Percentiles rank a stretch among this genome's conserved stretches.
These are phyloP conservation scores for Trametes cinnabarina DNA, from an alignment of 768 basidiomycete species.

Conservation along the genomic window DNA sequence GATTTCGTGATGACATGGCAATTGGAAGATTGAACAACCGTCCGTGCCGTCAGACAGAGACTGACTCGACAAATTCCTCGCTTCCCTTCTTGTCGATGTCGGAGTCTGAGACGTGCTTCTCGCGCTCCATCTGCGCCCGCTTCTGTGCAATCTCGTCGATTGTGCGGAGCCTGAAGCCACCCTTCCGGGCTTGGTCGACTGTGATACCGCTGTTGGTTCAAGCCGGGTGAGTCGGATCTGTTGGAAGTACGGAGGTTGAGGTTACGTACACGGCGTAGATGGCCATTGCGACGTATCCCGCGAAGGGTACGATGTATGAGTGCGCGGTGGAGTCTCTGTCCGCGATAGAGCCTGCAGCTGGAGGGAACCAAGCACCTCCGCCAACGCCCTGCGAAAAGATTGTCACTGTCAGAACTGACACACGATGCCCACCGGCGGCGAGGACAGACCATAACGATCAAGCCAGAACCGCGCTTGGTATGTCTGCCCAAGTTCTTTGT, in stretches of 20 bases:
- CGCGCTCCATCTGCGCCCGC: slow-evolving; percentile 15
- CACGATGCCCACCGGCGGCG: too few species aligned
- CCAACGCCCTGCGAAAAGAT: slow-evolving; percentile 49
- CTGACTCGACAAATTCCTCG: slow-evolving; percentile 18
- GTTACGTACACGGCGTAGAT: slow-evolving; percentile 52
- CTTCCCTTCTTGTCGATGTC: slow-evolving; percentile 23
- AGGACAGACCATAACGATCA: slow-evolving; percentile 55
- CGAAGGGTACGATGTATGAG: slow-evolving; percentile 60
- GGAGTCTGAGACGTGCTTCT: slow-evolving; percentile 6
- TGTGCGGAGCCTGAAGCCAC: slow-evolving; percentile 50
- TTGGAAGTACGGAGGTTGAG: not conserved
- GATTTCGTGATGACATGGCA: not conserved
- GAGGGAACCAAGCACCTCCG: slow-evolving; percentile 68
- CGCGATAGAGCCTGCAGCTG: slow-evolving; percentile 56
- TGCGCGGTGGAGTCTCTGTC: slow-evolving; percentile 45
- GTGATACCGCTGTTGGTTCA: slow-evolving; percentile 47
- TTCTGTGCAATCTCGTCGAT: slow-evolving; percentile 40
- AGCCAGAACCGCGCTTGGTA: slow-evolving; percentile 59
- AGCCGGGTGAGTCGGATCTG: slow-evolving; percentile 1
- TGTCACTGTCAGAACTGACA: not conserved
- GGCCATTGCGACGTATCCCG: slow-evolving; percentile 58
- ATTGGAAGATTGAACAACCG: not conserved
- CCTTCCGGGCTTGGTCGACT: slow-evolving; percentile 46
- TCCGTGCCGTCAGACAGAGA: not conserved
- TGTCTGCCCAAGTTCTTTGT: slow-evolving; percentile 62